These are phyloP conservation scores for Pythium rhizo-oryzae DNA, from an alignment of 352 stramenopile species.

Conservation along the genomic window DNA sequence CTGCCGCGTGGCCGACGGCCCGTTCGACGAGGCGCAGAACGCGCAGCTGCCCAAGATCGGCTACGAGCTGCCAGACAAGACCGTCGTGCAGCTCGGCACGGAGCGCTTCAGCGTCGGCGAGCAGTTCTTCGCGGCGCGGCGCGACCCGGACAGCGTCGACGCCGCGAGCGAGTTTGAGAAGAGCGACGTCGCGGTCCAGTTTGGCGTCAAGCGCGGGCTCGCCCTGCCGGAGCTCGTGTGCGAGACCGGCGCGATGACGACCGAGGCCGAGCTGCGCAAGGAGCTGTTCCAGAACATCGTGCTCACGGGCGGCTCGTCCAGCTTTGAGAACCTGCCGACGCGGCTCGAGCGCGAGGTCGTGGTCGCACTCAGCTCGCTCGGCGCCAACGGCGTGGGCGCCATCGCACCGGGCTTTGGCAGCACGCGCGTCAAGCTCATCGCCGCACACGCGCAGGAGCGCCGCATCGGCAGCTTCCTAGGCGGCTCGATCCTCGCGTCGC, in stretches of 20 bases:
- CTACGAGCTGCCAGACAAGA: slow-evolving; percentile 85
- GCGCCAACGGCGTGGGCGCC: slow-evolving; percentile 14
- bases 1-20: slow-evolving; percentile 68
- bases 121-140: slow-evolving; percentile 74
- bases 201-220: slow-evolving; percentile 38
- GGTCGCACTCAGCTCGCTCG: slow-evolving; percentile 43
- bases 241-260: slow-evolving; percentile 60
- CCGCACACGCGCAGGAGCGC: slow-evolving; percentile 64
- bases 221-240: slow-evolving; percentile 66
- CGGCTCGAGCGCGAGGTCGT: slow-evolving; percentile 77
- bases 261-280: slow-evolving; percentile 74
- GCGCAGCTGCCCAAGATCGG: slow-evolving; percentile 72
- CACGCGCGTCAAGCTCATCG: slow-evolving; percentile 72
- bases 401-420: slow-evolving; percentile 34
- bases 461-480: slow-evolving; percentile 87
- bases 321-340: slow-evolving; percentile 77
- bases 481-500: slow-evolving; percentile 96
- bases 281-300: slow-evolving; percentile 87
- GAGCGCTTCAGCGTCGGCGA: slow-evolving; percentile 91
- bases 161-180: slow-evolving; percentile 16
- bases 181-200: slow-evolving; percentile 5
- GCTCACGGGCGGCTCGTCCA: slow-evolving; percentile 75
- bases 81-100: slow-evolving; percentile 76
- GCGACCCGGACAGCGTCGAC: not conserved
- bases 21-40: slow-evolving; percentile 77